A percentile compares a stretch with the other conserved stretches of the same genome.
These are phyloP conservation scores for Citrus reticulata DNA, from an alignment of 345 rosid species.

Conservation along the genomic window DNA sequence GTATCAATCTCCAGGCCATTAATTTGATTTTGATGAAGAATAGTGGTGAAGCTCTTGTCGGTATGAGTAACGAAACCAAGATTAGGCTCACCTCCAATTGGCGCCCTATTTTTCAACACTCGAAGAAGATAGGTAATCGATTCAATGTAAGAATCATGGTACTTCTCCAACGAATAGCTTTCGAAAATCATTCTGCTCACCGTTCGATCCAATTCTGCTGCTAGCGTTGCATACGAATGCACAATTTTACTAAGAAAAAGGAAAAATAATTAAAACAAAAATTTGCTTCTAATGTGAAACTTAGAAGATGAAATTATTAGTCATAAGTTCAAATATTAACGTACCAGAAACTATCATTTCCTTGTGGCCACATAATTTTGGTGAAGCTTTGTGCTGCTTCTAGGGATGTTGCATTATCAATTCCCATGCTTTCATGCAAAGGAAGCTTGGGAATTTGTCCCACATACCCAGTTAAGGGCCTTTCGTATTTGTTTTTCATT, in stretches of 20 bases:
- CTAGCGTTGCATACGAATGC: constrained; percentile 15
- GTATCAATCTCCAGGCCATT: constrained; percentile 53
- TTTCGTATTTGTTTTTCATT: constrained; percentile 54
- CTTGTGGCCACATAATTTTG: constrained; percentile 65
- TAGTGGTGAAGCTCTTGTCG: constrained; percentile 55
- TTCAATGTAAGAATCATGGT: constrained; percentile 29
- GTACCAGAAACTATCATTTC: constrained; percentile 57
- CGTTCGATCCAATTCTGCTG: constrained; percentile 41
- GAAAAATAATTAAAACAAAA: background rate
- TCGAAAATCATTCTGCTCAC: constrained; percentile 58
- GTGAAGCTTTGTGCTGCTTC: constrained; percentile 46
- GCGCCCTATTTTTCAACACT: constrained; percentile 44
- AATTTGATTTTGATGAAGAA: constrained; percentile 59
- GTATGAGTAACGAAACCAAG: constrained; percentile 47
- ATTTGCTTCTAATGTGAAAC: background rate
- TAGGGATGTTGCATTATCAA: constrained; percentile 44
- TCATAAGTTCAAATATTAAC: background rate
- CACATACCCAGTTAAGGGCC: constrained; percentile 58
- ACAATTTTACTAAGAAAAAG: constrained; percentile 9
- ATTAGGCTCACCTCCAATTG: constrained; percentile 24
- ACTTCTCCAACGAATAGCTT: constrained; percentile 40
- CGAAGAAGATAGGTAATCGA: constrained; percentile 47
- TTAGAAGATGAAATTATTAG: background rate
- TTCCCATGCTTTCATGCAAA: constrained; percentile 76
- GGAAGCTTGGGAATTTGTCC: constrained; percentile 56